Percentiles rank a stretch among this genome's conserved stretches.
These are phyloP conservation scores for Russula emetica DNA, from an alignment of 768 basidiomycete genomes.

Conservation along the genomic window DNA sequence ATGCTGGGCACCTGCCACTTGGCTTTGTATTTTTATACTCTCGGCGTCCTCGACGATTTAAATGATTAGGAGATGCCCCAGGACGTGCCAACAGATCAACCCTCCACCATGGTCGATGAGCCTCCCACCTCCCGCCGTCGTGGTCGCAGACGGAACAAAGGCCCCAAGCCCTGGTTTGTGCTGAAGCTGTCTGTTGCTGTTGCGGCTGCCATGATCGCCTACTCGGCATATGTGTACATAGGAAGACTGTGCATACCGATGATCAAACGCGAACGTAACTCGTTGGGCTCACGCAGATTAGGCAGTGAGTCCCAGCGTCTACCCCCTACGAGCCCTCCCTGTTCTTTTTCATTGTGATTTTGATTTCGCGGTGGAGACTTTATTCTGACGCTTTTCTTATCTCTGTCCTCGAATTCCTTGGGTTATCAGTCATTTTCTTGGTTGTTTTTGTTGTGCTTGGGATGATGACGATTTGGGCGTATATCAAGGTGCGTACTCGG, in stretches of 20 bases:
- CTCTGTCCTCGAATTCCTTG: not conserved
- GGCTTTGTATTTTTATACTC: not conserved
- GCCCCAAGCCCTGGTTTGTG: constrained; percentile 65
- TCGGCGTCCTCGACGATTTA: not conserved
- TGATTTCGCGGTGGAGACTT: not conserved
- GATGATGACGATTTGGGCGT: constrained; percentile 76
- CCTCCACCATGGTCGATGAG: not conserved
- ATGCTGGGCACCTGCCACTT: not conserved
- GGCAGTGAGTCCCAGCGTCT: constrained; percentile 62
- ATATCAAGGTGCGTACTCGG: constrained; percentile 52
- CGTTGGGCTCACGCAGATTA: constrained; percentile 45
- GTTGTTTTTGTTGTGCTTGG: constrained; percentile 59
- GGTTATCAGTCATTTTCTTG: constrained; percentile 56
- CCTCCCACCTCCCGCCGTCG: not conserved
- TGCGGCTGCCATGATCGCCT: constrained; percentile 56
- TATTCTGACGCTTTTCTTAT: not conserved
- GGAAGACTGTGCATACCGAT: constrained; percentile 67
- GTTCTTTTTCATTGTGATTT: not conserved
- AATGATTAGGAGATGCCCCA: constrained; percentile 4
- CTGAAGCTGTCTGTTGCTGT: constrained; percentile 65
- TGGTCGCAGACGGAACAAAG: constrained; percentile 31
- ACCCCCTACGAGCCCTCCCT: not conserved
- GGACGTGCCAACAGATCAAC: not conserved
- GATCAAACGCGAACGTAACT: constrained; percentile 45
- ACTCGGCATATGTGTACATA: constrained; percentile 74